Conservation (phyloP, 2,329 filamentous ascomycete species). For the Fusarium palustre region DNA sequence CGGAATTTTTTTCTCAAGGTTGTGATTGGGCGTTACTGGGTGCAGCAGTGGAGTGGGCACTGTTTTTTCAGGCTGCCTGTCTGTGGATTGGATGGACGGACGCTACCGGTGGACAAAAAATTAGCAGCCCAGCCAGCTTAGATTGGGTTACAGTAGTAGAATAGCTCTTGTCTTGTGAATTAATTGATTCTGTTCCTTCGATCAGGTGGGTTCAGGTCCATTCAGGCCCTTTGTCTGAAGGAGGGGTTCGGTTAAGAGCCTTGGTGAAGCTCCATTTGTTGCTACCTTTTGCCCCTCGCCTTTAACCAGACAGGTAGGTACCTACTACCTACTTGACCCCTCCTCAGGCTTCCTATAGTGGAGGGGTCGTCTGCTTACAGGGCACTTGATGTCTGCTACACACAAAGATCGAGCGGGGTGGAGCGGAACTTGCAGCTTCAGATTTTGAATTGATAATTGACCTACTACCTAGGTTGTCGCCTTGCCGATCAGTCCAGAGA, state of each 20-base stretch:
- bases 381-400: slow-evolving; percentile 22
- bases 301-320: not conserved
- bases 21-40: slow-evolving; percentile 53
- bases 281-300: slow-evolving; percentile 27
- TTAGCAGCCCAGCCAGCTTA: slow-evolving; percentile 21
- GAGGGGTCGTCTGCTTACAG: slow-evolving; percentile 37
- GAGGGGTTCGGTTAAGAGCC: slow-evolving; percentile 14
- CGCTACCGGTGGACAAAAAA: slow-evolving; percentile 38
- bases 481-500: slow-evolving; percentile 21
- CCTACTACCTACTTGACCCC: slow-evolving; percentile 12
- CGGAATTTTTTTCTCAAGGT: slow-evolving; percentile 54
- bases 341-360: slow-evolving; percentile 6
- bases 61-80: slow-evolving; percentile 25
- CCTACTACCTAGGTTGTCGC: slow-evolving; percentile 3
- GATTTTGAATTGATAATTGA: not conserved
- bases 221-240: slow-evolving; percentile 9
- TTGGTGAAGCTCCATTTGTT: slow-evolving; percentile 23
- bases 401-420: slow-evolving; percentile 32
- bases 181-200: not conserved
- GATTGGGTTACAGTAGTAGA: not conserved
- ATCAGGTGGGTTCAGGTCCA: slow-evolving; percentile 3
- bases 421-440: slow-evolving; percentile 30
- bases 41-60: slow-evolving; percentile 48
- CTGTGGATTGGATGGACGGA: slow-evolving; percentile 37
- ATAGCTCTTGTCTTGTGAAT: slow-evolving; percentile 3